Conservation (phyloP, 208 protist genomes). For the Porcisia deanei region DNA sequence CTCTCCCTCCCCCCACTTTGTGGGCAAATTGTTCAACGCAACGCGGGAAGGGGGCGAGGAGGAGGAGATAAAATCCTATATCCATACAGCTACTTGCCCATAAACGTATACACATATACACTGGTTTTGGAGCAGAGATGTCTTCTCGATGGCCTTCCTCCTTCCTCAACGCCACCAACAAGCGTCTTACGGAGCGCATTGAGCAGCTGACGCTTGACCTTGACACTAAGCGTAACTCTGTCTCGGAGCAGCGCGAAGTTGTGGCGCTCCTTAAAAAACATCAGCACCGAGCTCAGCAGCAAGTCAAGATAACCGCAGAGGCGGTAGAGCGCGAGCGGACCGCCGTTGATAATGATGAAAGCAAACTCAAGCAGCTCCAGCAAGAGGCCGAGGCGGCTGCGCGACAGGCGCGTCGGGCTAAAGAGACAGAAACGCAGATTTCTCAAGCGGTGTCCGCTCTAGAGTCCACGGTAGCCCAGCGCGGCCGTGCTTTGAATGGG, state of each 20-base stretch:
- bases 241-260: slow-evolving; percentile 44
- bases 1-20: neutral
- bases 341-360: slow-evolving; percentile 10
- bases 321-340: slow-evolving; percentile 15
- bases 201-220: slow-evolving; percentile 35
- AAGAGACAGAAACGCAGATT: slow-evolving; percentile 26
- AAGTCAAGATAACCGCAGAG: slow-evolving; percentile 24
- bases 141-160: slow-evolving; percentile 51
- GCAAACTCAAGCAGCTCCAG: slow-evolving; percentile 28
- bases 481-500: slow-evolving; percentile 16
- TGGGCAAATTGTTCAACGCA: neutral
- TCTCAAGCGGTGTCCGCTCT: slow-evolving; percentile 10
- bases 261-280: slow-evolving; percentile 41
- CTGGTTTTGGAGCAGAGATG: slow-evolving; percentile 22
- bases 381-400: slow-evolving; percentile 26
- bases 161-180: slow-evolving; percentile 71
- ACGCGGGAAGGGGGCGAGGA: neutral
- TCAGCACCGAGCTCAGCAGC: slow-evolving; percentile 30
- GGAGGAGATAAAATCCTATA: neutral
- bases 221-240: slow-evolving; percentile 31
- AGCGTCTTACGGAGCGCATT: slow-evolving; percentile 44
- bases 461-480: slow-evolving; percentile 16
- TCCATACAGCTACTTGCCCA: neutral
- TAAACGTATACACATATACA: slow-evolving; percentile 13
- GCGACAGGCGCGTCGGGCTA: slow-evolving; percentile 11